Evolutionary conservation across 495 filamentous ascomycete genomes (phyloP), one percentile per base, ranked within the genome.

Genomic region (Cudoniella acicularis): DNA sequence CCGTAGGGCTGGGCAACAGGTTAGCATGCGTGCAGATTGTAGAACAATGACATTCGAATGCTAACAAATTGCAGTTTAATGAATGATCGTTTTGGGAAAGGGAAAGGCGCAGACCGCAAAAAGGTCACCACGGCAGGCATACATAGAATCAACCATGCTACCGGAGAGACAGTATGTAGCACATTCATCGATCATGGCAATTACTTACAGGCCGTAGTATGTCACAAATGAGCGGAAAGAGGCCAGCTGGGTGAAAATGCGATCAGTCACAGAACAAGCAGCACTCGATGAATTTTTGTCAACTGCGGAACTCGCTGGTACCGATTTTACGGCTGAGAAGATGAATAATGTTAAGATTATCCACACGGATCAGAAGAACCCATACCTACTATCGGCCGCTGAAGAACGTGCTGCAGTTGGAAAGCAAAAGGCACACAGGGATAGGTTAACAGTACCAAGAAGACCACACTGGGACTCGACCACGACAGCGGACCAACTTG

Each of bases 261-360:
- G 92, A 73, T 93, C 89, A 75, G 88, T 98, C 64, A 99, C 95
- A 22, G 93, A 98, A 78, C 95, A 99, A 75, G 93, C 85, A 56
- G 91, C 93, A 40, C 83, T 98, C 52, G 94, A 98, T 74, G 83
- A 84, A 67, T 79, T 82, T 67, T 63, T 80, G 59, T 79, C 79
- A 13, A 67, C 64, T 21, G 64, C 64, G 62, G 92, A 98, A 74
- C 79, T 99, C 63, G 95, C 95, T 18, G 92, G 91, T 49, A 99
- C 95, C 57, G 95, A 99, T 69, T 99, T 99, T 71, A 96, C 94
- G 4, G 95, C 95, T 36, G 94, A 99, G 80, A 96, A 97, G 79
- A 89, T 95, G 83, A 96, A 91, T 72, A 96, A 93, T 70, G 88
- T 98, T 70, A 96, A 96, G 75, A 96, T 99, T 70, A 97, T 99